These are phyloP conservation scores for Porcisia hertigi DNA, from an alignment of 208 protist species.

Conservation along the genomic window DNA sequence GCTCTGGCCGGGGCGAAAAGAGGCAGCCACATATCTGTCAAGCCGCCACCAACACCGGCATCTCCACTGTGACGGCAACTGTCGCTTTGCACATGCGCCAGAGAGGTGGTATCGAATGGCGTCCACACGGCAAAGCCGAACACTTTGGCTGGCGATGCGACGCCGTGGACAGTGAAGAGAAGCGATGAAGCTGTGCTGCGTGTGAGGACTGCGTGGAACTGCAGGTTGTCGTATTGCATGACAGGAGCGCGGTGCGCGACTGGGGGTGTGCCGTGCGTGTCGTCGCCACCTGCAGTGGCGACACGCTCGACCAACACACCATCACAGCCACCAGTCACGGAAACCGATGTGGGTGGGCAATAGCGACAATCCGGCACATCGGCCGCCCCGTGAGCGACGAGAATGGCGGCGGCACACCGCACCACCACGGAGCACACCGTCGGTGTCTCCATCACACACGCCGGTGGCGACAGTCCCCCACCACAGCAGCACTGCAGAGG, in stretches of 20 bases:
- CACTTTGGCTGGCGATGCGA: constrained; percentile 28
- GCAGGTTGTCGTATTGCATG: constrained; percentile 33
- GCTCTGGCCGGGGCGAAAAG: constrained; percentile 30
- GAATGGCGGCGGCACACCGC: constrained; percentile 39
- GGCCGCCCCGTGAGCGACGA: constrained; percentile 5
- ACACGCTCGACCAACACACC: constrained; percentile 1
- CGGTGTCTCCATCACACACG: neutral
- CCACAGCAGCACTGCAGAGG: neutral
- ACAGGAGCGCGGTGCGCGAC: constrained; percentile 31
- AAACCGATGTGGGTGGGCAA: constrained; percentile 19
- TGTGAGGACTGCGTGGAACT: constrained; percentile 39
- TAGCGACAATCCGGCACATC: neutral
- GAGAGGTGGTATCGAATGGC: constrained; percentile 22
- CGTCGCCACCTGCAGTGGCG: neutral
- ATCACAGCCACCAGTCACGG: constrained; percentile 25
- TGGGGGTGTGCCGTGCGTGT: neutral
- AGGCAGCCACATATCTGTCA: constrained; percentile 50
- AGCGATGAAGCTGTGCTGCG: constrained; percentile 32
- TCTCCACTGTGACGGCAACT: neutral
- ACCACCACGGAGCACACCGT: constrained; percentile 47
- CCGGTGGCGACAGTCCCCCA: neutral
- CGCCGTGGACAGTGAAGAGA: constrained; percentile 49
- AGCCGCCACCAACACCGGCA: neutral
- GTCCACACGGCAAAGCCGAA: constrained; percentile 48
- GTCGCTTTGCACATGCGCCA: neutral